phyloP scores from a whole-genome alignment of 2,329 filamentous ascomycete genomes.

The Bimuria novae-zelandiae region DNA sequence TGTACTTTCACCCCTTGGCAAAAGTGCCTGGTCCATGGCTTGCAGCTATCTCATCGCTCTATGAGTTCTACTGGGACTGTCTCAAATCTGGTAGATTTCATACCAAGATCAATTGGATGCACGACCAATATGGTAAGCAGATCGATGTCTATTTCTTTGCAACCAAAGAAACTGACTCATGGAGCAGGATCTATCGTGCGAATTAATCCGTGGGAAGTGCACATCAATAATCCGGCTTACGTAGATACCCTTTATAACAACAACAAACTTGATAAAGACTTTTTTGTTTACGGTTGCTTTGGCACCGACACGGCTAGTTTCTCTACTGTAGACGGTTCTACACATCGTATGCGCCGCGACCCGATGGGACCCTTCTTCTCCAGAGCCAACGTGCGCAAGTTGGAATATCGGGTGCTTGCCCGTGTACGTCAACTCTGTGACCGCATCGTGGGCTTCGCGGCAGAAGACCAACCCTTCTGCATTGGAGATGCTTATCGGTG shows the following conservation, averaged over 20 bases:
- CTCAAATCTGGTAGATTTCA: conserved; percentile 8
- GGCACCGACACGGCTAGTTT: conserved; percentile 11
- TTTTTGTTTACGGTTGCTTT: conserved; percentile 19
- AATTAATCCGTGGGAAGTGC: conserved; percentile 21
- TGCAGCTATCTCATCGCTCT: conserved; percentile 12
- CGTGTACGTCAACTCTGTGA: conserved; percentile 15
- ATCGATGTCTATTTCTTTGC: background rate
- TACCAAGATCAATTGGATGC: conserved; percentile 18
- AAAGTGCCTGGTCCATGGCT: conserved; percentile 17
- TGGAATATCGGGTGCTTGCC: conserved; percentile 24
- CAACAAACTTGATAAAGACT: conserved; percentile 18
- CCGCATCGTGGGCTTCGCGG: conserved; percentile 9
- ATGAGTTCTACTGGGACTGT: conserved; percentile 18
- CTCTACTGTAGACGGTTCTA: conserved; percentile 21
- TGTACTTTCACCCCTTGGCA: conserved; percentile 18
- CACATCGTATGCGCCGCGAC: conserved; percentile 23
- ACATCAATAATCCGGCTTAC: conserved; percentile 22
- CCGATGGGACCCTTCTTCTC: conserved; percentile 34
- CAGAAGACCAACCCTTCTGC: conserved; percentile 7
- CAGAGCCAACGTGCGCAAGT: conserved; percentile 23
- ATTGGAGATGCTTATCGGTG: conserved; percentile 18
- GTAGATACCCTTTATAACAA: conserved; percentile 15
- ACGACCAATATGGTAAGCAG: conserved; percentile 28
- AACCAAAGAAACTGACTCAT: background rate
- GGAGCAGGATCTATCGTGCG: conserved; percentile 13